Base-by-base conservation (phyloP, 2,329 filamentous ascomycete genomes). In the Dothistroma pini region DNA sequence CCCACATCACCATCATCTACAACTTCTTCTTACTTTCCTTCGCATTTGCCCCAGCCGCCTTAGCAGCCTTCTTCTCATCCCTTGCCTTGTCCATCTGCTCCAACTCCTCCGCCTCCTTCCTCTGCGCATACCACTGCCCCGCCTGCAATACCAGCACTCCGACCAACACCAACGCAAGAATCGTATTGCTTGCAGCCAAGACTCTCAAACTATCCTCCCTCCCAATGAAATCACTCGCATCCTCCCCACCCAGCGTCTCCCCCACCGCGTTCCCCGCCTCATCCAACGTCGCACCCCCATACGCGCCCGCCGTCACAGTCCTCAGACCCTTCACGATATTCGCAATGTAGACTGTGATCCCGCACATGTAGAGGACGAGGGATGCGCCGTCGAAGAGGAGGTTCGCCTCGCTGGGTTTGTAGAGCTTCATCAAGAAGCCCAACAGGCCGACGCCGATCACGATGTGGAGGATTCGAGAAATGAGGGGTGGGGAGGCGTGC, bases 51-150 rank as follows among this genome's bases (percentile, higher is more conserved):
- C 69, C 68, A 57, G 68, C 70, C 59, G 74, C 72, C 57, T 75
- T 75, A 60, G 75, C 70, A 53, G 68, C 75, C 70, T 76, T 78
- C 76, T 81, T 81, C 71, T 78, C 80, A 63, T 77, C 76, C 59
- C 78, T 74, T 65, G 79, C 80, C 75, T 81, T 77, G 68, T 87
- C 84, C 65, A 88, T 82, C 73, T 86, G 84, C 72, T 85, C 86
- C 59, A 84, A 82, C 76, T 97, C 93, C 74, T 93, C 89, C 71
- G 83, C 83, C 77, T 97, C 93, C 79, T 96, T 96, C 74, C 90
- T 84, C 83, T 97, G 93, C 29, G 95, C 95, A 79, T 99, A 99
- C 95, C 93, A 97, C 83, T 97, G 91, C 11, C 95, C 95, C 21
- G 91, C 91, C 84, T 99, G 95, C 72, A 99, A 79, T 35, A 97